Evolutionary conservation across 2,329 filamentous ascomycete species (phyloP).

Genomic region (Davidsoniella virescens): DNA sequence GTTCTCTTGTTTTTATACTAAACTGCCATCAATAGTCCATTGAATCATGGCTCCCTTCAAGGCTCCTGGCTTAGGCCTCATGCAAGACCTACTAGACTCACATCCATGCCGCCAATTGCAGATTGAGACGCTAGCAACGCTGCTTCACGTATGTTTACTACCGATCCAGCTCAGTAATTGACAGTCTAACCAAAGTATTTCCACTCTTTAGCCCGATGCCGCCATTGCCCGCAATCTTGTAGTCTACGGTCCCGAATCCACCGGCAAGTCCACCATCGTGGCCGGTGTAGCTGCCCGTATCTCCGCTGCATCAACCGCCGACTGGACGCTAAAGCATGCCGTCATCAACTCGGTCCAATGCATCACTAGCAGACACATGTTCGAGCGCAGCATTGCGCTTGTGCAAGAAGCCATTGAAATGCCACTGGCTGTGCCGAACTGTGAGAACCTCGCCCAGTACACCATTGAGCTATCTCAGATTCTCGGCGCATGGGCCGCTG

Average conservation of each 20-base stretch:
- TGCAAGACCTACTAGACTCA: constrained; percentile 27
- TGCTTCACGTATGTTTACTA: constrained; percentile 30
- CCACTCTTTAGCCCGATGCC: constrained; percentile 36
- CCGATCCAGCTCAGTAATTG: neutral
- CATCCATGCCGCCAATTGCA: constrained; percentile 44
- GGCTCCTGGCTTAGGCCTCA: constrained; percentile 35
- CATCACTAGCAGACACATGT: constrained; percentile 14
- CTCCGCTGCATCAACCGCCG: neutral
- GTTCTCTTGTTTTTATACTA: neutral
- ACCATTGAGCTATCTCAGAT: constrained; percentile 54
- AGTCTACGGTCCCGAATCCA: constrained; percentile 70
- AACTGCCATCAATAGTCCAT: neutral
- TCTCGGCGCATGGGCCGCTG: constrained; percentile 22
- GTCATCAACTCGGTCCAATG: constrained; percentile 13
- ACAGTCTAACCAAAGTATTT: neutral
- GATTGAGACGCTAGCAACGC: constrained; percentile 39
- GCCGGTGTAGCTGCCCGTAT: constrained; percentile 17
- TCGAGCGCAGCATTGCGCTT: constrained; percentile 47
- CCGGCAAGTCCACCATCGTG: constrained; percentile 66
- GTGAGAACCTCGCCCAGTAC: constrained; percentile 67
- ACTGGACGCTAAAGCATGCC: constrained; percentile 5
- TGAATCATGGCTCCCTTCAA: constrained; percentile 25
- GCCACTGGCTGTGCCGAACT: constrained; percentile 30
- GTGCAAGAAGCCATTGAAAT: constrained; percentile 23
- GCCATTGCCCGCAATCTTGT: constrained; percentile 60